Evolutionary conservation across 176 grass and related monocot genomes (phyloP), one percentile per base, ranked within the genome.

Genomic region (Metroxylon sagu): DNA sequence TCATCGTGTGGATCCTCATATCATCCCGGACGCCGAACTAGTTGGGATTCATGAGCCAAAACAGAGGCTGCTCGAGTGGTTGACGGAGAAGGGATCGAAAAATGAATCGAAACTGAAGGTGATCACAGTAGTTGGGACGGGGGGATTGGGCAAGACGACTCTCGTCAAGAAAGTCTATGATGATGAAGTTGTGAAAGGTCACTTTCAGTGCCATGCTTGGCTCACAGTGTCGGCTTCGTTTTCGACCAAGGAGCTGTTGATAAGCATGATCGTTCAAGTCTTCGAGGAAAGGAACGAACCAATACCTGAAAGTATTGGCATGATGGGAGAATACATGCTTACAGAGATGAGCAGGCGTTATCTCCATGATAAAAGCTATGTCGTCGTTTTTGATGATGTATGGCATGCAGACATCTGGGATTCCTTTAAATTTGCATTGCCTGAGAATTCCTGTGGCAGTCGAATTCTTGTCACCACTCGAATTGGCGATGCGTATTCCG

Each of bases 351-450:
- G 70, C 4, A 39, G 52, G 18, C 26, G 23, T 5, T 75, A 69
- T 55, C 66, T 81, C 14, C 17, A 27, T 7, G 66, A 71, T 48
- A 76, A 75, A 51, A 65, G 53, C 19, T 81, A 76, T 43, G 12
- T 81, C 3, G 52, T 81, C 25, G 65, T 81, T 16, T 52, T 81
- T 0, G 79, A 81, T 75, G 71, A 76, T 53, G 18, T 81, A 14
- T 71, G 66, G 71, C 26, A 69, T 43, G 61, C 27, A 23, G 12
- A 49, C 26, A 49, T 25, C 48, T 81, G 65, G 79, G 55, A 76
- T 71, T 23, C 18, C 29, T 61, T 81, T 17, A 81, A 70, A 15
- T 43, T 49, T 28, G 72, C 71, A 19, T 52, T 81, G 14, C 79
- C 66, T 4, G 10, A 81, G 29, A 54, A 81, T 29, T 15, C 14